Evolutionary conservation across 257 asterid genomes (phyloP).

Genomic region (Anisodus acutangulus): DNA sequence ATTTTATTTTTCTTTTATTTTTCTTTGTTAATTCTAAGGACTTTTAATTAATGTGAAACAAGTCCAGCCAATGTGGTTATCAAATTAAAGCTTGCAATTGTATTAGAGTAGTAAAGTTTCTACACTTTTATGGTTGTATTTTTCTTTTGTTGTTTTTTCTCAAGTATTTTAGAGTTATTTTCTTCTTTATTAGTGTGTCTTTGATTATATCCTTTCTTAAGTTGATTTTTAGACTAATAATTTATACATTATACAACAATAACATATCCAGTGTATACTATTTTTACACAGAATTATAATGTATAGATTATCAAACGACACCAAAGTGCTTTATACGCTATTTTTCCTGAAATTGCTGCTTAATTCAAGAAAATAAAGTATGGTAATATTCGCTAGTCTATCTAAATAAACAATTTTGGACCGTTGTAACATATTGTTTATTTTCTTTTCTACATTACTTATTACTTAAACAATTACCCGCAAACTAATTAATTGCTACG

Average conservation of each 20-base stretch:
- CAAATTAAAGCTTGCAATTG: background rate
- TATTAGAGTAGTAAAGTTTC: background rate
- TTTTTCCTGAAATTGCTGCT: too few relatives aligned
- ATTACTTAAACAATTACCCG: background rate
- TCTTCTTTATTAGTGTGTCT: background rate
- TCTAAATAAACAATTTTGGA: background rate
- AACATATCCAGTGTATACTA: too few relatives aligned
- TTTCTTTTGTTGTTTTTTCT: background rate
- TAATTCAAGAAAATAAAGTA: too few relatives aligned
- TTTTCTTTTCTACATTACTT: background rate
- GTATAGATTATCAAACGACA: too few relatives aligned
- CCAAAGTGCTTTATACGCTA: too few relatives aligned
- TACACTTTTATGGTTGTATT: background rate
- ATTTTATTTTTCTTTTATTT: background rate
- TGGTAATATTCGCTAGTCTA: too few relatives aligned
- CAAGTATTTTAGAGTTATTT: background rate
- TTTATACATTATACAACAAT: too few relatives aligned
- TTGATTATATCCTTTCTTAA: background rate
- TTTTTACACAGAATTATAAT: too few relatives aligned
- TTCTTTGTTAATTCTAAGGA: background rate
- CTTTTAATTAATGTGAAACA: background rate
- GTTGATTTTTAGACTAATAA: background rate
- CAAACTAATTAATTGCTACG: background rate
- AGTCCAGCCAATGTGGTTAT: background rate
- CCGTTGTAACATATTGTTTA: background rate